Evolutionary conservation across 1,284 basidiomycete genomes (phyloP), one percentile per base, ranked within the genome.

Genomic region (Moniliophthora roreri): DNA sequence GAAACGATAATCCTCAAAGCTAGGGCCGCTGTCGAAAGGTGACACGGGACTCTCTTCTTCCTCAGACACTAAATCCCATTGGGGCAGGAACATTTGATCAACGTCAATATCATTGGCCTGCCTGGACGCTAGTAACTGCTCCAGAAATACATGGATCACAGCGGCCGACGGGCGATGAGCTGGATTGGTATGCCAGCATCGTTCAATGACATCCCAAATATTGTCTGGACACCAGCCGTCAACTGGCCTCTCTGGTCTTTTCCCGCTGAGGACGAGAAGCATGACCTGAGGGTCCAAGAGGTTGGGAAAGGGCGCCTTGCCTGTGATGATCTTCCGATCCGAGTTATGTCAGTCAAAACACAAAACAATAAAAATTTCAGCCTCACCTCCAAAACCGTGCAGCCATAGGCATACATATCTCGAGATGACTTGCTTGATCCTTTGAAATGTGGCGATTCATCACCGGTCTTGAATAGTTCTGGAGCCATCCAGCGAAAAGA

Each of bases 401-500:
- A 57, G 2, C 28, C 56, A 37, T 51, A 48, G 9, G 56, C 51
- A 42, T 51, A 57, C 28, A 57, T 49, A 45, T 57, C 56, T 37
- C 51, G 20, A 1, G 44, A 26, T 2, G 21, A 38, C 20, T 36
- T 39, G 16, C 36, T 15, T 32, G 28, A 32, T 11, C 28, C 28
- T 11, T 11, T 32, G 7, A 13, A 13, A 24, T 6, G 20, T 42
- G 26, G 32, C 11, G 16, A 6, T 20, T 10, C 40, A 15, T 20
- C 21, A 16, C 15, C 20, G 5, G 18, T 44, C 37, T 28, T n/a
- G 16, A 39, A 11, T 13, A 38, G 16, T n/a, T 50, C 47, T 8
- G 55, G 38, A 8, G 41, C 51, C 36, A 53, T 53, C 38, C 38
- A 55, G 5, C 54, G 20, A 5, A 50, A 16, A 23, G 28, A 41